These are phyloP conservation scores for Carex parvula DNA, from an alignment of 176 grass and related monocot species.

Conservation along the genomic window DNA sequence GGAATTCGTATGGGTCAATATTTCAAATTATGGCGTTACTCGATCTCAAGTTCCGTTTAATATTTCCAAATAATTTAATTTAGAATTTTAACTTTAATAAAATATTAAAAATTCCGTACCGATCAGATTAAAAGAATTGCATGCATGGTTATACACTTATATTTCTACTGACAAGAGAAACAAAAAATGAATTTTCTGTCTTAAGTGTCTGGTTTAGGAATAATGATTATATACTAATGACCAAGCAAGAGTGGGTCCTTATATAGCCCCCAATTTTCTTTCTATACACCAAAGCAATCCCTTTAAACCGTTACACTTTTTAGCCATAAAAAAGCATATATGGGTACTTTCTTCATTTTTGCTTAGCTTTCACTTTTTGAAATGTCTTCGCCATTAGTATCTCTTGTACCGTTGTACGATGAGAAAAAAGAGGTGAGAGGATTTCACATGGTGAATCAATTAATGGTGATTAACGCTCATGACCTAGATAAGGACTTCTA, in stretches of 20 bases:
- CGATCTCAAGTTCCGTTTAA: no score
- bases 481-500: conserved; percentile 9
- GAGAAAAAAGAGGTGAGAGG: background rate
- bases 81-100: no score
- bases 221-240: background rate
- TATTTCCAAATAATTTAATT: no score
- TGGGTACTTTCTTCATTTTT: conserved; percentile 1
- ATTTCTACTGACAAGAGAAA: background rate
- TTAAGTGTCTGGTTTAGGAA: background rate
- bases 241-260: background rate
- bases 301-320: background rate
- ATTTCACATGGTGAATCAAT: conserved; percentile 1
- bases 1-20: no score
- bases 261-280: conserved; percentile 1
- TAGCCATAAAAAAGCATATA: background rate
- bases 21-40: no score
- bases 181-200: background rate
- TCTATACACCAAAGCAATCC: background rate
- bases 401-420: background rate
- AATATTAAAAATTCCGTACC: background rate
- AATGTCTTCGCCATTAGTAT: conserved; percentile 5
- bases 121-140: background rate
- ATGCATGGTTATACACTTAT: background rate
- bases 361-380: background rate
- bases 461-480: background rate